Evolutionary conservation across 2,329 filamentous ascomycete species (phyloP).

Genomic region (Paraphaeosphaeria minitans): DNA sequence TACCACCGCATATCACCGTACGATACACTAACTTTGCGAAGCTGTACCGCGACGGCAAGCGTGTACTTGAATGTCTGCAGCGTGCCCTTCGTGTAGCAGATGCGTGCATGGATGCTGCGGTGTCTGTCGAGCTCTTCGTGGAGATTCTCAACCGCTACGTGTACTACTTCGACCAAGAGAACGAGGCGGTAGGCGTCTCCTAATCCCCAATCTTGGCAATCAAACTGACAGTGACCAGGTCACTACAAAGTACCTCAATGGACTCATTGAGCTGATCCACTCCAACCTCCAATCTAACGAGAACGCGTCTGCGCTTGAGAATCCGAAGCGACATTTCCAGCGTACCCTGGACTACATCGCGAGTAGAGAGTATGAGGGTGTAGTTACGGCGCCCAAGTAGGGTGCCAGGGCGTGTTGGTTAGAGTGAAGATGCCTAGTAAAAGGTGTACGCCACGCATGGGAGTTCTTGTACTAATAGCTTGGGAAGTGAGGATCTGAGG

Average conservation of each 20-base stretch:
- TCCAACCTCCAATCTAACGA: slow-evolving; percentile 89
- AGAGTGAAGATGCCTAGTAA: neutral
- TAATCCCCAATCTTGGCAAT: neutral
- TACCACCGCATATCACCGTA: too few species aligned
- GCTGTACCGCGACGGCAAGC: slow-evolving; percentile 97
- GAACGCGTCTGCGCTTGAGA: slow-evolving; percentile 82
- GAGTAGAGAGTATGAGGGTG: slow-evolving; percentile 88
- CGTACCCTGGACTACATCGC: slow-evolving; percentile 93
- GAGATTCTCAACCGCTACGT: slow-evolving; percentile 98
- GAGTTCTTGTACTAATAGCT: slow-evolving; percentile 8
- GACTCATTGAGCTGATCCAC: slow-evolving; percentile 96
- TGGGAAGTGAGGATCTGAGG: neutral
- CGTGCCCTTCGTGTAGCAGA: slow-evolving; percentile 94
- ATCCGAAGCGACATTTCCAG: slow-evolving; percentile 90
- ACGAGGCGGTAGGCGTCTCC: slow-evolving; percentile 74
- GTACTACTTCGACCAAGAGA: slow-evolving; percentile 99
- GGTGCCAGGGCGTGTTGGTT: neutral
- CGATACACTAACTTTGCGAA: slow-evolving; percentile 18
- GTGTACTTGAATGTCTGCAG: slow-evolving; percentile 94
- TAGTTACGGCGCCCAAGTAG: slow-evolving; percentile 70
- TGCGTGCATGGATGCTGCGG: slow-evolving; percentile 97
- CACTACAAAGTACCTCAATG: slow-evolving; percentile 97
- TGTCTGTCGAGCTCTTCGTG: slow-evolving; percentile 96
- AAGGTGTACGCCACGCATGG: neutral
- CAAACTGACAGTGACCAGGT: slow-evolving; percentile 54